Conservation (phyloP, 345 rosid species). For the Durio zibethinus region DNA sequence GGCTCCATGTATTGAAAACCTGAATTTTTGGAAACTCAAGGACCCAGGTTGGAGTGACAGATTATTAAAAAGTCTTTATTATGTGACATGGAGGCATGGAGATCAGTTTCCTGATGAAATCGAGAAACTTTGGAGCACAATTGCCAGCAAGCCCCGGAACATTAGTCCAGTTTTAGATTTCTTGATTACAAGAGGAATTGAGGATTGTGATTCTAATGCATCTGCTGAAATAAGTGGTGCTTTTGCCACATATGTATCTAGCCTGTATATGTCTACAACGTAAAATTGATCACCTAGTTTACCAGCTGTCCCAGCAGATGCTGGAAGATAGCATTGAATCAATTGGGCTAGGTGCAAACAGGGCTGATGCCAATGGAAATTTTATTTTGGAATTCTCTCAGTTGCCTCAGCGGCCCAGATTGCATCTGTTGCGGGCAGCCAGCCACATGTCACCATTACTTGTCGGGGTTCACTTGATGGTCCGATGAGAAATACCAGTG, state of each 20-base stretch:
- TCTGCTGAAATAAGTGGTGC: constrained; percentile 99
- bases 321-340: constrained; percentile 89
- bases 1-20: constrained; percentile 99
- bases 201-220: constrained; percentile 98
- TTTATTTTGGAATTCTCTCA: constrained; percentile 92
- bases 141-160: constrained; percentile 92
- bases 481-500: constrained; percentile 88
- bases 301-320: constrained; percentile 91
- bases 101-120: constrained; percentile 99
- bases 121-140: constrained; percentile 98
- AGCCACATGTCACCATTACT: constrained; percentile 98
- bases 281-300: constrained; percentile 95
- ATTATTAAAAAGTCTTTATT: constrained; percentile 91
- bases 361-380: constrained; percentile 66
- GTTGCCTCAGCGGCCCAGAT: constrained; percentile 77
- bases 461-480: constrained; percentile 96
- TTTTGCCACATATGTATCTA: constrained; percentile 94
- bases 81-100: constrained; percentile 97
- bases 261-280: constrained; percentile 97
- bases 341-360: constrained; percentile 47
- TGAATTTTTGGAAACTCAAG: constrained; percentile 97
- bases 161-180: constrained; percentile 96
- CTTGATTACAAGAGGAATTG: constrained; percentile 93
- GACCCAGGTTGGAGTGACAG: constrained; percentile 99
- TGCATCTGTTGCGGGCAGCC: constrained; percentile 67